phyloP scores from a whole-genome alignment of 805 yeast species.

The Pichia paraexigua region DNA sequence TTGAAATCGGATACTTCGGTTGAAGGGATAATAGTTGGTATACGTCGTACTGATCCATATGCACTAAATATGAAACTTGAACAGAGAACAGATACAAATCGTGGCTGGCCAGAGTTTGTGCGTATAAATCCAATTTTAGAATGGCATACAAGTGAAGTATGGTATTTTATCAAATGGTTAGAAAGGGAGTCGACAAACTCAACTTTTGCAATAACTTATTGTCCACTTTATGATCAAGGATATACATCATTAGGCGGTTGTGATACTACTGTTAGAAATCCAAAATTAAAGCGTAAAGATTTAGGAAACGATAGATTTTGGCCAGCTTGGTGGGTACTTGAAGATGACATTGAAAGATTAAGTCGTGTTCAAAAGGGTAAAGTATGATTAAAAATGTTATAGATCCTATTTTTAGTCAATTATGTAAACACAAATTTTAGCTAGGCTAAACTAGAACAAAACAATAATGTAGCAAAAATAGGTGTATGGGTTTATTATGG shows the following conservation, averaged over 20 bases:
- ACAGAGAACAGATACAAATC: constrained; percentile 73
- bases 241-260: constrained; percentile 87
- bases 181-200: constrained; percentile 45
- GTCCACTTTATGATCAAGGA: constrained; percentile 71
- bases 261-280: constrained; percentile 64
- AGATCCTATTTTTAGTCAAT: neutral
- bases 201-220: constrained; percentile 36
- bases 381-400: constrained; percentile 3
- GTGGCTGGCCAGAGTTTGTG: constrained; percentile 83
- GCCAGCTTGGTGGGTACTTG: constrained; percentile 54
- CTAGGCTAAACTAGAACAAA: neutral
- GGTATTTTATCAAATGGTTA: constrained; percentile 51
- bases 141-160: constrained; percentile 78
- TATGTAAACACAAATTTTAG: neutral
- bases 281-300: constrained; percentile 33
- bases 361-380: constrained; percentile 24
- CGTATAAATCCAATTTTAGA: constrained; percentile 83
- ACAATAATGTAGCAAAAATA: neutral
- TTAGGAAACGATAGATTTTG: constrained; percentile 18
- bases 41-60: constrained; percentile 81
- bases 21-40: constrained; percentile 81
- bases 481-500: too few relatives aligned
- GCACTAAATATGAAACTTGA: constrained; percentile 51
- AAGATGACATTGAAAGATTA: constrained; percentile 51
- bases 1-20: constrained; percentile 43